Base-by-base conservation (phyloP, 23 red algal species). In the Chondrus crispus region DNA sequence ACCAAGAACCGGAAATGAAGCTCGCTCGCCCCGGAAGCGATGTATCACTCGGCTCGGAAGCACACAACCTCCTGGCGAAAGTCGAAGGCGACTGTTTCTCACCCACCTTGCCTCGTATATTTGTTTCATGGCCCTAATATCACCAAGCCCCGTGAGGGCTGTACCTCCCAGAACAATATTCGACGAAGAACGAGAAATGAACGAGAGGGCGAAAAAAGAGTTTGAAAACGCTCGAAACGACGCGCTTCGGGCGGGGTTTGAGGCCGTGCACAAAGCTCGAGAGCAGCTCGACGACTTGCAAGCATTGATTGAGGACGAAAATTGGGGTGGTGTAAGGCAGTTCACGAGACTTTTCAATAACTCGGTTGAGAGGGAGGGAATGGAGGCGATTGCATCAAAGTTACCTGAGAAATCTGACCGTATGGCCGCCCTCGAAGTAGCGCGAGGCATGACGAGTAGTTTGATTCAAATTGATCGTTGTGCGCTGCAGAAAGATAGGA, bases 331-430 rank as follows among this genome's bases (percentile, higher is more conserved):
- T 1, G 66, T 88, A 26, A 30, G 40, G 19, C 40, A 32, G 30
- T 88, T 88, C 44, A 47, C 62, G 28, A 72, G 84, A 40, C 64
- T 74, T 37, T 88, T 88, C 35, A 88, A 88, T 45, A 53, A 88
- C 51, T 33, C 84, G 4, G 84, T 88, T 2, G 84, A 68, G 44
- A 53, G 84, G 33, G 84, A 88, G 51, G 84, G 84, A 8, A 88
- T 88, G 84, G 62, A 75, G 64, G n/a, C 57, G 46, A 37, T 75
- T 26, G 84, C 84, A 1, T 5, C 9, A 12, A 47, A 88, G 68
- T 44, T 88, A 22, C 38, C 30, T 4, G 68, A 88, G 28, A 54
- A 46, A 12, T 28, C 47, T 11, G 8, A 62, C 13, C 84, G 84
- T 19, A 74, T 39, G 40, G 84, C 4, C 5, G 84, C 84, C 4